A percentile compares a stretch with the other conserved stretches of the same genome.
Evolutionary conservation across 1,284 basidiomycete genomes (phyloP).

Genomic region (Stereum hirsutum): DNA sequence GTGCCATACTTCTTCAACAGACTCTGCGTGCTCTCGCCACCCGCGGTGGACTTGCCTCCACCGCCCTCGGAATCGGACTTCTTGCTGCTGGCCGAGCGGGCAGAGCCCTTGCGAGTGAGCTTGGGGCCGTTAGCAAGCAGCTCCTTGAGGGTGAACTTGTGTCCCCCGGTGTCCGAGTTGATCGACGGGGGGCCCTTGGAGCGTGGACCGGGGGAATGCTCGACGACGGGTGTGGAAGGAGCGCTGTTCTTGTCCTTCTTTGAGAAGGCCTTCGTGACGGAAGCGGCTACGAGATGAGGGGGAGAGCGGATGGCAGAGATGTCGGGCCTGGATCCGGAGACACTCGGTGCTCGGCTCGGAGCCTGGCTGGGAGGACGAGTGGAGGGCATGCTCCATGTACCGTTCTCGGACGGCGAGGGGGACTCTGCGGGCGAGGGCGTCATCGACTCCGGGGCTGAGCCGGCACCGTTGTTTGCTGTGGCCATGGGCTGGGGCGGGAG

Average conservation of each 20-base stretch:
- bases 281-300: background rate
- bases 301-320: constrained; percentile 4
- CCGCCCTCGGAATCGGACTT: constrained; percentile 64
- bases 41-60: constrained; percentile 41
- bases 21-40: constrained; percentile 54
- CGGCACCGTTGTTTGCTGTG: constrained; percentile 16
- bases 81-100: constrained; percentile 55
- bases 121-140: constrained; percentile 65
- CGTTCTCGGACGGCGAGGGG: constrained; percentile 46
- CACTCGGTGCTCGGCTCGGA: constrained; percentile 39
- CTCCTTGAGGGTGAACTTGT: constrained; percentile 81
- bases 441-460: constrained; percentile 25
- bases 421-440: constrained; percentile 30
- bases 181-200: constrained; percentile 27
- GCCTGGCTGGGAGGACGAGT: constrained; percentile 49
- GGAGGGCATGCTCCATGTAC: constrained; percentile 52
- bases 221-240: constrained; percentile 19
- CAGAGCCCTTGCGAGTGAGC: constrained; percentile 62
- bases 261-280: constrained; percentile 2
- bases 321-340: constrained; percentile 20
- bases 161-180: constrained; percentile 49
- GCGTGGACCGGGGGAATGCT: constrained; percentile 16
- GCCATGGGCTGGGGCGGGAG: constrained; percentile 16
- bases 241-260: constrained; percentile 16
- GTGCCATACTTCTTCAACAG: constrained; percentile 93